Conservation (phyloP, 495 filamentous ascomycete species). For the Parathielavia appendiculata region DNA sequence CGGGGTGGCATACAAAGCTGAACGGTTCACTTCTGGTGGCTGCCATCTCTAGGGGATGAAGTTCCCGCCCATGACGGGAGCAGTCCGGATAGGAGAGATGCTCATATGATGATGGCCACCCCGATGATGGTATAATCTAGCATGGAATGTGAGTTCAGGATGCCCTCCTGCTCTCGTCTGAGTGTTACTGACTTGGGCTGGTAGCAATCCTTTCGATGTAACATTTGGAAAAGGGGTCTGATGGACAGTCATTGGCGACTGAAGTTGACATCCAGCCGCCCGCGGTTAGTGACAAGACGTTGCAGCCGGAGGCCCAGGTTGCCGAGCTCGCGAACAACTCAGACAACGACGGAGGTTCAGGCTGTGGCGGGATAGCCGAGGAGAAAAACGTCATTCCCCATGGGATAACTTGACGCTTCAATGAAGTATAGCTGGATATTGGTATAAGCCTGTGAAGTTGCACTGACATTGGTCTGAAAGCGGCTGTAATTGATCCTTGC, state of each 20-base stretch:
- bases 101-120: constrained; percentile 44
- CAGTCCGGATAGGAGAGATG: constrained; percentile 42
- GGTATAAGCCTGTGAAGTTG: no score
- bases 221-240: constrained; percentile 42
- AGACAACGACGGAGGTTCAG: no score
- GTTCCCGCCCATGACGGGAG: constrained; percentile 59
- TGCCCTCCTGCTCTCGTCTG: background rate
- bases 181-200: constrained; percentile 28
- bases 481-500: no score
- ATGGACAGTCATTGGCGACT: constrained; percentile 45
- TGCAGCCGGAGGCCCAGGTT: constrained; percentile 20
- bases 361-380: no score
- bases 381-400: no score
- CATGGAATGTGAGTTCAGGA: constrained; percentile 31
- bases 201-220: constrained; percentile 52
- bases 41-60: constrained; percentile 60
- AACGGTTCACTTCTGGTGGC: constrained; percentile 61
- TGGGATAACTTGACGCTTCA: no score
- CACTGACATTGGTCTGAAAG: no score
- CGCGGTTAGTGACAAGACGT: constrained; percentile 13
- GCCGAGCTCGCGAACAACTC: constrained; percentile 8
- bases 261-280: constrained; percentile 30
- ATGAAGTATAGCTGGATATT: no score
- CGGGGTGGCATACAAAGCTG: constrained; percentile 64
- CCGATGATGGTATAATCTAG: constrained; percentile 42